Base-by-base conservation (phyloP, 768 basidiomycete species). In the Suillus subluteus region DNA sequence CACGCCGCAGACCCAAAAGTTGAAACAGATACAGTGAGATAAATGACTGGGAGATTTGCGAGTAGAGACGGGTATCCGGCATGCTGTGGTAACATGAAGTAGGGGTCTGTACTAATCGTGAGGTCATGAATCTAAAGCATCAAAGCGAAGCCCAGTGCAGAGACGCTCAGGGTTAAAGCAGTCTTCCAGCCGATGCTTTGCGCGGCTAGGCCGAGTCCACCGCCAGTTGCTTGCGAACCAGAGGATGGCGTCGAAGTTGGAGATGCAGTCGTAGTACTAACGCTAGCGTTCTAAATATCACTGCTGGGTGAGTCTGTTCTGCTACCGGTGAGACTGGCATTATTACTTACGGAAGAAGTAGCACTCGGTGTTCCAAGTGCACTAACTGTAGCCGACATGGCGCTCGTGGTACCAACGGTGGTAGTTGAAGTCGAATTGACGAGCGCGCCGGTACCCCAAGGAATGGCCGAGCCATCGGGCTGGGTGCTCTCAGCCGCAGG, bases 401-500 rank as follows among this genome's bases (percentile, higher is more conserved):
- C 48, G 50, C 64, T 56, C 13, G 68, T 32, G 11, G 63, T 26
- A 38, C 63, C 63, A 59, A 72, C 59, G 18, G 73, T 69, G 15
- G 79, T 58, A n/a, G 75, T 64, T 13, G 78, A 75, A 13, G 85
- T 74, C 58, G 87, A 80, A 48, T 77, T 78, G 55, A 72, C 69
- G 63, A 95, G 85, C 8, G 78, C 71, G 50, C 92, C 93, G 11
- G 68, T 79, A 46, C 93, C 93, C 89, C 89, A 94, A 1, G 87
- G 82, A 54, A 93, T 88, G 1, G 68, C 41, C 32, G 74, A 68
- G 12, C 81, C 86, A 48, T 79, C 74, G 7, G 88, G 86, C 70
- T 93, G 88, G 0, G 76, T 84, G 13, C 79, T 43, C 64, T 91
- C 81, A 21, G 84, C 64, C 0, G 92, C 82, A 5, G 86, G 71